Evolutionary conservation across 441 rosid genomes (phyloP), one percentile per base, ranked within the genome.

Genomic region (Adansonia grandidieri): DNA sequence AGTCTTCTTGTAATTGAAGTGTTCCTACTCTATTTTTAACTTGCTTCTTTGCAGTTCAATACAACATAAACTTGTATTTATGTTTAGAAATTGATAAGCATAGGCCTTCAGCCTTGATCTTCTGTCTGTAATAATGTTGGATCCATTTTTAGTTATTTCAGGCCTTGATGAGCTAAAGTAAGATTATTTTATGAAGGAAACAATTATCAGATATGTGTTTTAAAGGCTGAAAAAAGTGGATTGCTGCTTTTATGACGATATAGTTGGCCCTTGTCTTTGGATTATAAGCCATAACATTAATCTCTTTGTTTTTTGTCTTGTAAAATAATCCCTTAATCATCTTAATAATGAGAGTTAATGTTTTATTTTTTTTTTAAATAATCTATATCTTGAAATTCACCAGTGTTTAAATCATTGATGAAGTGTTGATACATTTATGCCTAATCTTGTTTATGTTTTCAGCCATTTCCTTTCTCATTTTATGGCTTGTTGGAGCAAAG

Each of bases 401-500:
- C 24, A 15, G 9, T 47, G 8, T 42, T 47, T 17, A 1, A 71
- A 22, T 71, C 22, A 13, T 50, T 71, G 75, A 53, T 9, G 28
- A 20, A 71, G 61, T 15, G 62, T 85, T 60, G 77, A 61, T 76
- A 63, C 9, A 62, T 51, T 51, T 15, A 71, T 28, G 47, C 13
- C 45, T 50, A 15, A 61, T 78, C 68, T 63, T 54, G 24, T 69
- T 67, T 71, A 61, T 32, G 77, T 44, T 75, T 80, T 77, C 87
- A 94, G 97, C 89, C 94, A 80, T 90, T 94, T 83, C 90, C 95
- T 2, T 83, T 87, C 51, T 76, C 82, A 76, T 81, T 85, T 22
- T 94, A 92, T 37, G 88, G 87, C 75, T 82, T 94, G 87, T 81
- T 94, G 89, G 96, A 94, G 87, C 92, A 88, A 89, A 86, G 84